Evolutionary conservation across 305 asterid species (phyloP).

Genomic region (Solanum chacoense): DNA sequence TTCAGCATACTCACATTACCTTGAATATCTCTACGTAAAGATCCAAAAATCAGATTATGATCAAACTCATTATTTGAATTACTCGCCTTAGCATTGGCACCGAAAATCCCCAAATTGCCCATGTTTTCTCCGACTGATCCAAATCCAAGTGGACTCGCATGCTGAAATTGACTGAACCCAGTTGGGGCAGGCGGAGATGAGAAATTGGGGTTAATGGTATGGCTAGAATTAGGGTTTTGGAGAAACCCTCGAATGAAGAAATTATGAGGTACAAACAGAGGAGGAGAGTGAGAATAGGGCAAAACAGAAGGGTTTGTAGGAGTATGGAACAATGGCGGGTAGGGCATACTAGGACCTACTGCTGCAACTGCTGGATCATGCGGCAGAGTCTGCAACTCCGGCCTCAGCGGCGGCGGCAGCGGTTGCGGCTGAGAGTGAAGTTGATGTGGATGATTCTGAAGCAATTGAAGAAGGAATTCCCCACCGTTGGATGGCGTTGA

Average conservation of each 20-base stretch:
- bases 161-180: constrained; percentile 23
- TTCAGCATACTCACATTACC: background rate
- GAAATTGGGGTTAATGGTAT: constrained; percentile 20
- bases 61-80: constrained; percentile 17
- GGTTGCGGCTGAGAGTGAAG: constrained; percentile 2
- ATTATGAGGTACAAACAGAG: constrained; percentile 40
- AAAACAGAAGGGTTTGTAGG: background rate
- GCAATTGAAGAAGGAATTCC: constrained; percentile 72
- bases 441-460: constrained; percentile 30
- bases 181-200: constrained; percentile 19
- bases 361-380: constrained; percentile 89
- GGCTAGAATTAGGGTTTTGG: constrained; percentile 49
- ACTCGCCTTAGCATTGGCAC: constrained; percentile 8
- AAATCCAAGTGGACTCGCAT: constrained; percentile 15
- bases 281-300: constrained; percentile 25
- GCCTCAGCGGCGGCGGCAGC: constrained; percentile 3
- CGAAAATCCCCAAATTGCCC: constrained; percentile 20
- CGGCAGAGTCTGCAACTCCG: constrained; percentile 23
- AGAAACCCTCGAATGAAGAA: constrained; percentile 23
- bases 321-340: background rate
- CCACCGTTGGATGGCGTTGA: constrained; percentile 38
- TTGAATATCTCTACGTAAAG: constrained; percentile 22
- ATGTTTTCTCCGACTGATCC: constrained; percentile 11
- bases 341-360: constrained; percentile 41
- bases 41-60: constrained; percentile 50